Percentiles rank a stretch among this genome's conserved stretches.
phyloP scores from a whole-genome alignment of 2,329 filamentous ascomycete genomes.

The Cercospora sp. region DNA sequence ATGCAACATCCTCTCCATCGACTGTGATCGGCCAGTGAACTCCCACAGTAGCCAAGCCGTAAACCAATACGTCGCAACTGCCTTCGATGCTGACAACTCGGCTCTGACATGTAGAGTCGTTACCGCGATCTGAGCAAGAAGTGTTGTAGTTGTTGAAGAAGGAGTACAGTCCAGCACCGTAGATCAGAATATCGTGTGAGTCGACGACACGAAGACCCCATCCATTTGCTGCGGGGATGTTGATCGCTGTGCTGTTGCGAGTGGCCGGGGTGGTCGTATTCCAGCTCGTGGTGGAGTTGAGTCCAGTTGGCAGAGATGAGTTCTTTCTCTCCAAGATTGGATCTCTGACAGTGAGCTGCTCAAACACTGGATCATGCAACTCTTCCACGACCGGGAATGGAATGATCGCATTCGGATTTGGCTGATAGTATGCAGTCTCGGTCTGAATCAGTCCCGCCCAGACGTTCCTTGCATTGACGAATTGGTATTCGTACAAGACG shows the following conservation, averaged over 20 bases:
- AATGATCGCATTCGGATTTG: neutral
- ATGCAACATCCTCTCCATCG: slow-evolving; percentile 47
- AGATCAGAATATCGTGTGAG: neutral
- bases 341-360: neutral
- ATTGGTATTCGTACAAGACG: neutral
- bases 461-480: neutral
- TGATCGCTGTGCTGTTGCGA: neutral
- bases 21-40: slow-evolving; percentile 48
- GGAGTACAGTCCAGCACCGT: neutral
- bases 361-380: neutral
- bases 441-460: neutral
- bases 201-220: neutral
- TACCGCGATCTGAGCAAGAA: slow-evolving; percentile 44
- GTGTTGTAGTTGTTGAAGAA: neutral
- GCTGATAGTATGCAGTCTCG: neutral
- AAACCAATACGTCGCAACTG: slow-evolving; percentile 44
- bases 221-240: neutral
- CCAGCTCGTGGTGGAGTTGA: neutral
- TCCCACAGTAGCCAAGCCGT: slow-evolving; percentile 42
- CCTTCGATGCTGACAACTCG: slow-evolving; percentile 51
- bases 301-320: neutral
- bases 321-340: neutral
- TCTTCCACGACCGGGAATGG: neutral
- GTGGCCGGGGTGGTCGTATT: neutral
- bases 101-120: slow-evolving; percentile 49